Base-by-base conservation (phyloP, 129 eudicot genomes). In the Flaveria sonorensis region DNA sequence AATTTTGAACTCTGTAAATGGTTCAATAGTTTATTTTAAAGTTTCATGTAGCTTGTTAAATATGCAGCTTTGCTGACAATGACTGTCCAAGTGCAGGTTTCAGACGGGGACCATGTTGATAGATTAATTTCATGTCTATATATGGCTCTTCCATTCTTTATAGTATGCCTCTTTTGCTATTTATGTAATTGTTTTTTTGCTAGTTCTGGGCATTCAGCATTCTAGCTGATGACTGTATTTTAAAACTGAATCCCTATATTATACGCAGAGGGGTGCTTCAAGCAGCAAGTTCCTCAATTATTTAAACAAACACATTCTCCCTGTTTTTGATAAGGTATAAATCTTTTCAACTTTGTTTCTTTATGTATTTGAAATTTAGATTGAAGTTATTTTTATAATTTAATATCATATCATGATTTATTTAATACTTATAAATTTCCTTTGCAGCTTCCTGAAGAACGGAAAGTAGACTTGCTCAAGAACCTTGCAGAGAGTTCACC, bases 401-500 rank as follows among this genome's bases (percentile, higher is more conserved):
- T 46, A 59, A 61, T 6, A 36, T 36, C 40, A 4, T 36, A 36
- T 59, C 28, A 70, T 78, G 62, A 40, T 60, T 47, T 55, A 21
- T 53, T 43, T 78, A 47, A 43, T 42, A 24, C 10, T 26, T 30
- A 13, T 61, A 19, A 32, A 45, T 46, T 19, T 60, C 21, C 15
- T 73, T 55, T 76, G 66, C 73, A 92, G 96, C 92, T 90, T 76
- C 98, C 97, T 26, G 96, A 90, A 80, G 92, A 85, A 73, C 86
- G 95, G 43, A 93, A 84, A 81, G 88, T 88, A 32, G 98, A 88
- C 82, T 86, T 93, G 82, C 92, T 93, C 42, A 93, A 93, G 77
- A 90, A 93, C 85, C 89, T 93, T 68, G 96, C 98, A 40, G 98
- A 93, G 82, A 80, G 98, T 77, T 90, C 98, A 16, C 92, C 98